These are phyloP conservation scores for Prunus persica DNA, from an alignment of 306 rosid genomes.

Conservation along the genomic window Prunus_persica_NCBIv2 NC_034009.1:12705001-12705500, in stretches of 20 bases:
- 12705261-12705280: constrained; percentile 65
- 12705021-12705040: constrained; percentile 52
- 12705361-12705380: constrained; percentile 68
- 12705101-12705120: constrained; percentile 72
- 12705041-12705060: constrained; percentile 29
- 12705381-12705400: constrained; percentile 36
- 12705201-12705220: constrained; percentile 65
- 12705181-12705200: constrained; percentile 76
- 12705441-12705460: background rate
- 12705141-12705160: constrained; percentile 43
- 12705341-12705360: constrained; percentile 69
- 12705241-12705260: constrained; percentile 73
- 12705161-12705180: constrained; percentile 65
- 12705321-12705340: constrained; percentile 59
- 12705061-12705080: constrained; percentile 36
- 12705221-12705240: constrained; percentile 73
- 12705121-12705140: constrained; percentile 63
- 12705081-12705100: constrained; percentile 69
- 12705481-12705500: constrained; percentile 2
- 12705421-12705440: background rate
- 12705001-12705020: constrained; percentile 59
- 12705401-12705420: constrained; percentile 12
- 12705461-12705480: background rate
- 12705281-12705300: constrained; percentile 64
- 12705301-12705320: constrained; percentile 60